A percentile compares a stretch with the other conserved stretches of the same genome.
These are phyloP conservation scores for Xylariaceae sp. DNA, from an alignment of 2,329 filamentous ascomycete genomes.

Conservation along the genomic window DNA sequence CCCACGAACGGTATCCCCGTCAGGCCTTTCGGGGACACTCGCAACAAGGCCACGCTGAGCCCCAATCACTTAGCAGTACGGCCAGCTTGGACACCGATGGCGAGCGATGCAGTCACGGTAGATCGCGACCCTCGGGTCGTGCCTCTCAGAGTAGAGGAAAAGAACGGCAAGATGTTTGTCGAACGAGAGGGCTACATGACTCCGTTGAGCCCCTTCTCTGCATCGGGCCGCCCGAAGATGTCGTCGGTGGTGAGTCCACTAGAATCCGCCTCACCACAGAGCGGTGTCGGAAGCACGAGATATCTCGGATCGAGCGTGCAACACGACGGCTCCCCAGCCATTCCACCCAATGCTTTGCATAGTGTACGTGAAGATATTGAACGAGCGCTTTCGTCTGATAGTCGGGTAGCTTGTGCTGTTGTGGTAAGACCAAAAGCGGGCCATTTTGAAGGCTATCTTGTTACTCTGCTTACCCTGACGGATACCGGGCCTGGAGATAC, in stretches of 20 bases:
- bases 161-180: slow-evolving; percentile 39
- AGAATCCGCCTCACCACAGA: slow-evolving; percentile 19
- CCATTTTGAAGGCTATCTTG: slow-evolving; percentile 44
- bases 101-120: neutral
- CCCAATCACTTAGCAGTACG: slow-evolving; percentile 26
- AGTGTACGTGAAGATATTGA: slow-evolving; percentile 33
- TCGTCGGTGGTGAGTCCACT: slow-evolving; percentile 22
- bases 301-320: slow-evolving; percentile 9
- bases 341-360: slow-evolving; percentile 25
- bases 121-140: slow-evolving; percentile 35
- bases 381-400: slow-evolving; percentile 36
- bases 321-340: slow-evolving; percentile 18
- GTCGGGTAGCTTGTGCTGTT: slow-evolving; percentile 37
- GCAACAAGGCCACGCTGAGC: neutral
- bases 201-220: slow-evolving; percentile 25
- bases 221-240: slow-evolving; percentile 7
- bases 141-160: slow-evolving; percentile 36
- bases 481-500: slow-evolving; percentile 27
- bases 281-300: slow-evolving; percentile 10
- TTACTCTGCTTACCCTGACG: slow-evolving; percentile 42
- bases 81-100: slow-evolving; percentile 8
- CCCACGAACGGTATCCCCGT: neutral
- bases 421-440: slow-evolving; percentile 45
- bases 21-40: slow-evolving; percentile 2
- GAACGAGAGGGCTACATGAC: slow-evolving; percentile 41